phyloP scores from a whole-genome alignment of 106 monocot species.

The Alisma plantagoaquatica region DNA sequence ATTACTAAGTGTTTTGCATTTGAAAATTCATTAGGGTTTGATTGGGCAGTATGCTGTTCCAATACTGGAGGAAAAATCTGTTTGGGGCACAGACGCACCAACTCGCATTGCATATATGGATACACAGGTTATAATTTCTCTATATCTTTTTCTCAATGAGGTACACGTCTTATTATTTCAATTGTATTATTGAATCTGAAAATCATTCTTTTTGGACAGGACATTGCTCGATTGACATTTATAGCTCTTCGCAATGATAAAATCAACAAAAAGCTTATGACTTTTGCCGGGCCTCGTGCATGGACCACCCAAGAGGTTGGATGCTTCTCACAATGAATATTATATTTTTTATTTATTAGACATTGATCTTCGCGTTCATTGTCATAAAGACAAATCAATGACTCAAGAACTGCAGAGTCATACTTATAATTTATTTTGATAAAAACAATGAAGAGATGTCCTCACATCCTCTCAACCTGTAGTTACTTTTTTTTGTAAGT shows the following conservation, averaged over 20 bases:
- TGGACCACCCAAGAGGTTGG: slow-evolving; percentile 99
- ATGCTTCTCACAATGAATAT: neutral
- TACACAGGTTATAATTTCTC: slow-evolving; percentile 51
- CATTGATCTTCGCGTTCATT: too few relatives aligned
- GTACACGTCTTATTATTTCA: neutral
- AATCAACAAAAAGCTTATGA: slow-evolving; percentile 46
- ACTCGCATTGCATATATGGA: slow-evolving; percentile 99
- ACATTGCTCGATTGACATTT: slow-evolving; percentile 90
- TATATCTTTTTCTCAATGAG: neutral
- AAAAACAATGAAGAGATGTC: too few relatives aligned
- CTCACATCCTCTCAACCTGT: too few relatives aligned
- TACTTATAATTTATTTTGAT: too few relatives aligned
- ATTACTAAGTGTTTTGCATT: too few relatives aligned
- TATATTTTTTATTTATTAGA: neutral
- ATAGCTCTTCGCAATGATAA: slow-evolving; percentile 95
- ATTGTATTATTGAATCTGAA: neutral
- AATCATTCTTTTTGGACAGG: slow-evolving; percentile 28
- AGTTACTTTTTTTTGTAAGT: too few relatives aligned
- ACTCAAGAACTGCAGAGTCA: too few relatives aligned
- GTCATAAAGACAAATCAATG: too few relatives aligned
- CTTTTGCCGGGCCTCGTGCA: slow-evolving; percentile 96
- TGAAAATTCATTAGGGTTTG: slow-evolving; percentile 77
- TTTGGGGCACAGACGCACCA: slow-evolving; percentile 99
- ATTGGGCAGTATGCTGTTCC: slow-evolving; percentile 99
- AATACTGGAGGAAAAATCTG: slow-evolving; percentile 95